Conservation (phyloP, 495 filamentous ascomycete genomes). For the Penicillium macrosclerotiorum region DNA sequence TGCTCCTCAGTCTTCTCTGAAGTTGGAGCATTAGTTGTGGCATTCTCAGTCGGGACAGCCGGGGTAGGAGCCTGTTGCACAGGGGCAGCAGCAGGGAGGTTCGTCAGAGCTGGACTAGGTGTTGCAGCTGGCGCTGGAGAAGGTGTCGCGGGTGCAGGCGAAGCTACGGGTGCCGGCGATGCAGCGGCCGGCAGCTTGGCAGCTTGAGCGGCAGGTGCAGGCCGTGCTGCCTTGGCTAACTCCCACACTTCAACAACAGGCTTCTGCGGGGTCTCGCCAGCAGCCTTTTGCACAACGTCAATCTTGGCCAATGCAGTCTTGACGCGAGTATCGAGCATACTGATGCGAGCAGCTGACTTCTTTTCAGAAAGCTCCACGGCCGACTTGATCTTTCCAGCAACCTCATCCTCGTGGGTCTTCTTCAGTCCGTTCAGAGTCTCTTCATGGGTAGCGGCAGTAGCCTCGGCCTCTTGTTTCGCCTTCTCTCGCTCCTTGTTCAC, state of each 20-base stretch:
- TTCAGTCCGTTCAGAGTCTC: constrained; percentile 45
- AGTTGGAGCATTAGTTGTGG: constrained; percentile 19
- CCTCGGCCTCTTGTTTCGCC: constrained; percentile 46
- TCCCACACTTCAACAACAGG: constrained; percentile 85
- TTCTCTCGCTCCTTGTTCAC: constrained; percentile 58
- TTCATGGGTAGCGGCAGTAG: constrained; percentile 3
- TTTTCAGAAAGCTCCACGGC: constrained; percentile 52
- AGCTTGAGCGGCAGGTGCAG: constrained; percentile 44
- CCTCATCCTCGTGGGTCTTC: constrained; percentile 46
- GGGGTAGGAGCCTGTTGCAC: constrained; percentile 8
- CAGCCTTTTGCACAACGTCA: constrained; percentile 74
- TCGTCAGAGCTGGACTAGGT: constrained; percentile 10
- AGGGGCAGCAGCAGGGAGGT: too few relatives aligned
- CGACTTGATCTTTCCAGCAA: constrained; percentile 44
- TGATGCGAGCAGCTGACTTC: constrained; percentile 67
- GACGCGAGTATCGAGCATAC: constrained; percentile 72
- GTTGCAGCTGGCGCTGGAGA: constrained; percentile 16
- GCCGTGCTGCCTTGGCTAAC: constrained; percentile 67
- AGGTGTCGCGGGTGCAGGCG: constrained; percentile 26
- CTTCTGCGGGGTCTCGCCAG: constrained; percentile 75
- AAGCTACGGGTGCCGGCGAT: constrained; percentile 26
- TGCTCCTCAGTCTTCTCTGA: not conserved
- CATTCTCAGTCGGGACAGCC: constrained; percentile 6
- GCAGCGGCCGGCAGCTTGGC: constrained; percentile 33
- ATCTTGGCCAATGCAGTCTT: constrained; percentile 67